Evolutionary conservation across 2,329 filamentous ascomycete species (phyloP), one percentile per base, ranked within the genome.

Genomic region (Cladosporium phlei): DNA sequence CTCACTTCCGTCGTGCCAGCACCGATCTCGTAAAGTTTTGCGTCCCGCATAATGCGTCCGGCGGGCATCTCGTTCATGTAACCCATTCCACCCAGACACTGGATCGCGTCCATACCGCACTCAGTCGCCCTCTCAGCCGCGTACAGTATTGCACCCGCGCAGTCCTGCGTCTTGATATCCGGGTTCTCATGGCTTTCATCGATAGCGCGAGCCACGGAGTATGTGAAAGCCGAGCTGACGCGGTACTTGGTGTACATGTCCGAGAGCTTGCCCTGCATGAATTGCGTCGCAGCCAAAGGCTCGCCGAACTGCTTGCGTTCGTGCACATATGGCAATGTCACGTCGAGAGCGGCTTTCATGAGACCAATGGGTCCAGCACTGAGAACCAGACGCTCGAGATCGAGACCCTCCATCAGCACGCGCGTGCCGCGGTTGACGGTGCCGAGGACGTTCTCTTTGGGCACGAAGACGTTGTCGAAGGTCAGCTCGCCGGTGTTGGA

Each of bases 191-290:
- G 55, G 20, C 55, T 59, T 32, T 91, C 86, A 59, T 96, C 91
- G 16, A 96, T 85, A 2, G 78, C 76, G 37, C 78, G 77, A 3
- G 93, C 93, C 0, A 90, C 90, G 28, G 77, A 72, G 62, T 95
- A 95, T 0, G 91, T 97, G 68, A 95, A 96, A 2, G 89, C 79
- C n/a, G 82, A 75, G 12, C 85, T 83, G 9, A 86, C 89, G 59
- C 87, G 84, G 49, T 93, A 79, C 68, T 95, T 95, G 38, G 89
- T 96, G 70, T 97, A 94, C 90, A 98, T 96, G 66, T 97, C 90
- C 47, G 93, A 89, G 35, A 97, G 76, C 64, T 90, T 91, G 48
- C 87, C 91, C 69, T 97, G 93, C 17, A 97, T 78, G 52, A 97
- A 76, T 68, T 98, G 93, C 67, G 95, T 95, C 57, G 93, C 85